phyloP scores from a whole-genome alignment of 2,329 filamentous ascomycete species.

The Stachybotrys echinatus region DNA sequence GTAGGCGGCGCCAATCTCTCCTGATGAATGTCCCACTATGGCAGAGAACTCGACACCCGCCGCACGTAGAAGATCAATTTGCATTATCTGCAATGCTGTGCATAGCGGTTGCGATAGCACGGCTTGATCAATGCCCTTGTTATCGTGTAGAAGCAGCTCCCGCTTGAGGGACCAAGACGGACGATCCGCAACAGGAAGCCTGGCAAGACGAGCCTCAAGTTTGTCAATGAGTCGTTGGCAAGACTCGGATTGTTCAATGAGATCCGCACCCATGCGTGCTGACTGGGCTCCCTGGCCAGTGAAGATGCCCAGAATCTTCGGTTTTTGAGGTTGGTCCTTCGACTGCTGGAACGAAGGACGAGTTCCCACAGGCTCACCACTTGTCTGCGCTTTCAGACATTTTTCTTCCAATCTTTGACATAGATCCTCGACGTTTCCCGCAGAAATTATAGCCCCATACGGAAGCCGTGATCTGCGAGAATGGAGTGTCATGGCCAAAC shows the following conservation, averaged over 20 bases:
- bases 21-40: conserved; percentile 43
- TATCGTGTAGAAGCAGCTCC: conserved; percentile 11
- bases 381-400: background rate
- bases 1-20: conserved; percentile 46
- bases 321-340: background rate
- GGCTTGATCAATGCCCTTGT: conserved; percentile 9
- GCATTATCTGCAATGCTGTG: conserved; percentile 21
- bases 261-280: conserved; percentile 23
- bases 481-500: background rate
- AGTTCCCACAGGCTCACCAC: conserved; percentile 3
- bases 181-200: conserved; percentile 12
- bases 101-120: conserved; percentile 24
- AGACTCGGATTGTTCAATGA: conserved; percentile 9
- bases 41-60: conserved; percentile 26
- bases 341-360: background rate
- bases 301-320: conserved; percentile 20
- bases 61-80: conserved; percentile 18
- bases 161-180: conserved; percentile 19
- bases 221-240: conserved; percentile 10
- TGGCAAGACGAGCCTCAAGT: conserved; percentile 14
- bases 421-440: background rate
- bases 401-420: background rate
- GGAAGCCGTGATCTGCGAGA: background rate
- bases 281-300: conserved; percentile 31
- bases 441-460: background rate